Conservation (phyloP, 2,329 filamentous ascomycete species). For the Fusarium verticillioides region DNA sequence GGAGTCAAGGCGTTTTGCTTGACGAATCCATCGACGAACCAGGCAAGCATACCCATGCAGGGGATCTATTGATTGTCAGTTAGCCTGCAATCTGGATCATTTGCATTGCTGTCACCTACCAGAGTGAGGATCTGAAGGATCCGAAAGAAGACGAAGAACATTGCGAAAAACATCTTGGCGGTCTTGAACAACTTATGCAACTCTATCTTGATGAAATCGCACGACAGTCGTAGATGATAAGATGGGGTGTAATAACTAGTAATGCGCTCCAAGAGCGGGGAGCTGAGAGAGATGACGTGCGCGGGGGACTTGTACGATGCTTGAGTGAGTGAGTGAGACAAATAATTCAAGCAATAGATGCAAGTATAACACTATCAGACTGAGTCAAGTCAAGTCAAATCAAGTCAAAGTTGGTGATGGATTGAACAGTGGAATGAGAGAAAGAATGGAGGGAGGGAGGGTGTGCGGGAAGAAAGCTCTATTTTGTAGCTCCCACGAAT, state of each 20-base stretch:
- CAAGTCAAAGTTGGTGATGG: neutral
- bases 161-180: conserved; percentile 68
- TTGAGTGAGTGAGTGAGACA: neutral
- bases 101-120: conserved; percentile 50
- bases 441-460: conserved; percentile 1
- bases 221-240: neutral
- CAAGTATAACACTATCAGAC: conserved; percentile 1
- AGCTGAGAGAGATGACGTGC: conserved; percentile 9
- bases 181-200: neutral
- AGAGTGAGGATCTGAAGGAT: conserved; percentile 71
- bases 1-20: conserved; percentile 68
- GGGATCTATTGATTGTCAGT: conserved; percentile 62
- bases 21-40: conserved; percentile 72
- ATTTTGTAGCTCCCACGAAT: conserved; percentile 29
- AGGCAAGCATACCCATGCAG: conserved; percentile 73
- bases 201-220: neutral
- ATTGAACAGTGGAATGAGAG: neutral
- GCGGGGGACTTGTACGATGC: conserved; percentile 15
- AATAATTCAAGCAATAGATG: neutral
- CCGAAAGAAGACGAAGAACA: conserved; percentile 72
- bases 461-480: conserved; percentile 23
- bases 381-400: neutral
- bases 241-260: neutral
- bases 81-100: neutral
- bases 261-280: conserved; percentile 4